Evolutionary conservation across 352 stramenopile genomes (phyloP).

Genomic region (Phytophthora colocasiae): DNA sequence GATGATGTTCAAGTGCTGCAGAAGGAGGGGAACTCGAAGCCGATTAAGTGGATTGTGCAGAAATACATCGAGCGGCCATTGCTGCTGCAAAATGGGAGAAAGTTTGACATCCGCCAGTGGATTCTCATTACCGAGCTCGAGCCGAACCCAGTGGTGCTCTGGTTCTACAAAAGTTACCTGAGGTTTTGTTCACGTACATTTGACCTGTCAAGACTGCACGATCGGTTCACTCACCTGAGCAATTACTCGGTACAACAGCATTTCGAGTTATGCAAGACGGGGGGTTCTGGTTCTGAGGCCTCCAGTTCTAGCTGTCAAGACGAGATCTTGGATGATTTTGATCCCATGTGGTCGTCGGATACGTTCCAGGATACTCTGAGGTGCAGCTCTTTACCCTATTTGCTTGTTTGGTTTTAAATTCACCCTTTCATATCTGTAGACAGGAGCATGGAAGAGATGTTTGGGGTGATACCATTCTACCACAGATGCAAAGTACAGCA

Average conservation of each 20-base stretch:
- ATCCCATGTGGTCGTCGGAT: conserved; percentile 73
- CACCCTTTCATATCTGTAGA: background rate
- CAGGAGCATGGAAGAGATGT: conserved; percentile 52
- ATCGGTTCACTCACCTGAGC: conserved; percentile 79
- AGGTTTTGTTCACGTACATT: conserved; percentile 77
- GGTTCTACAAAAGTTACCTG: conserved; percentile 77
- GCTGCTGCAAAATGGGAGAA: conserved; percentile 56
- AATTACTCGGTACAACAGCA: conserved; percentile 90
- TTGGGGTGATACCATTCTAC: conserved; percentile 56
- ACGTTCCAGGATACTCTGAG: conserved; percentile 45
- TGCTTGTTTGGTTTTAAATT: too few relatives aligned
- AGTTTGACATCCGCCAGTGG: conserved; percentile 92
- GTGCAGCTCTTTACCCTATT: conserved; percentile 20
- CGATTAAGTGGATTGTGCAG: conserved; percentile 71
- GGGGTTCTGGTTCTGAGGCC: conserved; percentile 1
- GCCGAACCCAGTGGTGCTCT: conserved; percentile 61
- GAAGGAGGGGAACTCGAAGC: conserved; percentile 1
- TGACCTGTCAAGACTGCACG: conserved; percentile 45
- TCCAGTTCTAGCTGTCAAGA: background rate
- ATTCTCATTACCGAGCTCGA: conserved; percentile 73
- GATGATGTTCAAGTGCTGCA: background rate
- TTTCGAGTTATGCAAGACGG: conserved; percentile 5
- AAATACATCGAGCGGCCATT: conserved; percentile 89
- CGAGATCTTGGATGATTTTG: conserved; percentile 6
- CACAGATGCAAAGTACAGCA: conserved; percentile 65